Evolutionary conservation across 2,329 filamentous ascomycete species (phyloP), one percentile per base, ranked within the genome.

Genomic region (Fusarium abutilonis): DNA sequence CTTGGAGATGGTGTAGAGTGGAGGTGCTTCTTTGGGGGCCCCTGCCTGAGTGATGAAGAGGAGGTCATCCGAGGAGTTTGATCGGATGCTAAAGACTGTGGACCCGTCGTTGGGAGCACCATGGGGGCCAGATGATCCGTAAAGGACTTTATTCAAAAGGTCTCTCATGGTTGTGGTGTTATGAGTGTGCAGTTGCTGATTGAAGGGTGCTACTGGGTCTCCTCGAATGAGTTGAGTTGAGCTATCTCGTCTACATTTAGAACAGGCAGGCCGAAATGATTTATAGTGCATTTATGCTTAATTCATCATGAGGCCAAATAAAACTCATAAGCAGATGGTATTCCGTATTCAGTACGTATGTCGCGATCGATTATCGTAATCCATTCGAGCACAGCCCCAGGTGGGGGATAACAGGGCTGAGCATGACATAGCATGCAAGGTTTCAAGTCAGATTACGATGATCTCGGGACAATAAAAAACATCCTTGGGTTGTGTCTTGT

Each of bases 1-100:
- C 9, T 55, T 50, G 31, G 48, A 48, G 43, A 72, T 55, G 13
- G 58, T 60, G 55, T 62, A 70, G 2, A 71, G 29, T 0, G 70
- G 70, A n/a, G 61, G 58, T 2, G 58, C 52, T 2, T 61, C 48
- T 13, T 60, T 57, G 0, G 70, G 52, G 0, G 56, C 48, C 9
- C 52, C 52, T 2, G 60, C 56, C 2, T 60, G 56, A 23, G 58
- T 45, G 13, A 71, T 44, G 21, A 57, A 29, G 13, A 65, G 50
- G 4, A 63, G 45, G 2, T 39, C 19, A 31, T 66, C 54, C 1
- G 56, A 23, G 2, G 50, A 29, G 13, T 61, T 48, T 11, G 55
- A 51, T 4, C 60, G 42, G 36, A 67, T 19, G n/a, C 48, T 28
- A 28, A 66, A 55, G 14, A 55, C 11, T 23, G 60, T 69, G 3